Evolutionary conservation across 1,284 basidiomycete species (phyloP).

Genomic region (Fistulinella cinereoalba): DNA sequence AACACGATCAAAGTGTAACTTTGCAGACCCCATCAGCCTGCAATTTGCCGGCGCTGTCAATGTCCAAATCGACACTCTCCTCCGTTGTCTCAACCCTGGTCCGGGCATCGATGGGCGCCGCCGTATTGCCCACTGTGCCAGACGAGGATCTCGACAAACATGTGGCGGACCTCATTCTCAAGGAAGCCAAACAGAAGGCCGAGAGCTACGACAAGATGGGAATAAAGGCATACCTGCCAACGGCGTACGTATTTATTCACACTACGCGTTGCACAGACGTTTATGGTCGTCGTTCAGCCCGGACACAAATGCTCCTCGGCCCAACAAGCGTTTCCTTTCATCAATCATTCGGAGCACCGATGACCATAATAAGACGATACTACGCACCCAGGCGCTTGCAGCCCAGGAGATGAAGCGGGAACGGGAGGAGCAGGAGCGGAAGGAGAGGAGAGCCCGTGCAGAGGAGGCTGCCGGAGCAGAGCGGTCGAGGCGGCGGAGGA

Average conservation of each 20-base stretch:
- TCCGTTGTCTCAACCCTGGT: constrained; percentile 84
- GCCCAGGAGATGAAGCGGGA: constrained; percentile 69
- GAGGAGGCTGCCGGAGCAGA: constrained; percentile 69
- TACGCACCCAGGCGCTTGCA: constrained; percentile 72
- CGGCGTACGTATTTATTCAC: constrained; percentile 32
- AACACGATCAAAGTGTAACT: constrained; percentile 20
- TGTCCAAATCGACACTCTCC: constrained; percentile 53
- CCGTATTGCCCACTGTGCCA: constrained; percentile 59
- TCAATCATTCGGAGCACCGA: constrained; percentile 88
- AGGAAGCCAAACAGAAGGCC: constrained; percentile 88
- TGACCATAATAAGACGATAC: constrained; percentile 84
- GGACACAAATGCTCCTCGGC: constrained; percentile 66
- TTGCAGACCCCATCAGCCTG: not conserved
- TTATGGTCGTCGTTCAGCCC: constrained; percentile 12
- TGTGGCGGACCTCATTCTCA: constrained; percentile 84
- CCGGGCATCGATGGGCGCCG: constrained; percentile 74
- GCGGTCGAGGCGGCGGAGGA: constrained; percentile 45
- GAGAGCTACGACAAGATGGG: constrained; percentile 65
- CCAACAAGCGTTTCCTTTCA: constrained; percentile 91
- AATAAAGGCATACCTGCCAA: constrained; percentile 65
- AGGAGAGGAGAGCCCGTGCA: constrained; percentile 58
- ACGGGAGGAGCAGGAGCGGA: constrained; percentile 59
- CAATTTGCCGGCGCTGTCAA: constrained; percentile 4
- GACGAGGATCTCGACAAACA: constrained; percentile 87
- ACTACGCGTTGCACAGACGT: not conserved